Conservation (phyloP, 1,284 basidiomycete species). For the Cronartium quercuum region DNA sequence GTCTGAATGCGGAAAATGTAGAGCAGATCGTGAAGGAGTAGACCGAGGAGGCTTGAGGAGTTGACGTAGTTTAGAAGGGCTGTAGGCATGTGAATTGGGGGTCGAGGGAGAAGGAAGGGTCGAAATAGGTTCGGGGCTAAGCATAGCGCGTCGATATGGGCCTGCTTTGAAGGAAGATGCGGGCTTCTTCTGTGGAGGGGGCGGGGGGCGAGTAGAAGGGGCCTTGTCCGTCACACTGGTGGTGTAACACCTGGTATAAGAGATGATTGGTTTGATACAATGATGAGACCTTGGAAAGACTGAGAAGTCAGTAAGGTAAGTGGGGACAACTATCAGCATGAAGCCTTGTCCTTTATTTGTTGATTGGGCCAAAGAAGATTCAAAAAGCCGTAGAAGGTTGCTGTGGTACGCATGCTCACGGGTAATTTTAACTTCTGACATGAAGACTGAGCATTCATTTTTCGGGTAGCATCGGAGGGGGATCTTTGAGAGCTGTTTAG, state of each 20-base stretch:
- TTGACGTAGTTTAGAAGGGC: slow-evolving; percentile 2
- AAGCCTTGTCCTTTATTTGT: background rate
- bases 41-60: background rate
- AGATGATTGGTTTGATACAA: background rate
- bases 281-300: background rate
- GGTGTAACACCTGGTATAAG: background rate
- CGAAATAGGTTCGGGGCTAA: background rate
- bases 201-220: background rate
- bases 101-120: background rate
- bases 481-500: background rate
- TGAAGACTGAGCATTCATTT: background rate
- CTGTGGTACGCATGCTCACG: no score
- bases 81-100: slow-evolving; percentile 2
- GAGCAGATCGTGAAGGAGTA: background rate
- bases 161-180: slow-evolving; percentile 23
- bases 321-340: background rate
- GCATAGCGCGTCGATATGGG: slow-evolving; percentile 21
- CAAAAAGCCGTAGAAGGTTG: no score
- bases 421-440: background rate
- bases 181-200: background rate
- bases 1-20: slow-evolving; percentile 30
- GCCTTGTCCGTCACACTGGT: background rate
- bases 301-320: background rate
- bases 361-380: no score
- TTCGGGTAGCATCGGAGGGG: no score